phyloP scores from a whole-genome alignment of 768 basidiomycete genomes.

The Mrakia frigida region DNA sequence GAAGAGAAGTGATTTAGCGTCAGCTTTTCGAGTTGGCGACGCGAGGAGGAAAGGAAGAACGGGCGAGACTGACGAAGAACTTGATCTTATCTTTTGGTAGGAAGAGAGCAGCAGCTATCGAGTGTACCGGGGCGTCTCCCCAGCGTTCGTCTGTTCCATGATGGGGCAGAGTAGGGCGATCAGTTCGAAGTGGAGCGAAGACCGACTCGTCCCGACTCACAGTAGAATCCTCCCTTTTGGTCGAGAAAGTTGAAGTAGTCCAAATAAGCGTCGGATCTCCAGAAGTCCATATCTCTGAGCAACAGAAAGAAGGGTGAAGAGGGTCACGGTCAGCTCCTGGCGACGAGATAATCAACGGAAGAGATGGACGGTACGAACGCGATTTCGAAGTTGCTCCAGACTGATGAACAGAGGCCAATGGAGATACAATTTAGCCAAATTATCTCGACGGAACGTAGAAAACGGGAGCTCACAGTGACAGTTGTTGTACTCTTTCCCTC shows the following conservation, averaged over 20 bases:
- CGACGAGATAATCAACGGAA: too few species aligned
- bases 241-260: slow-evolving; percentile 59
- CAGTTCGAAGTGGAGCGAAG: not conserved
- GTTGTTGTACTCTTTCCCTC: slow-evolving; percentile 59
- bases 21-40: not conserved
- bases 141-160: slow-evolving; percentile 64
- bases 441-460: too few species aligned
- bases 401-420: too few species aligned
- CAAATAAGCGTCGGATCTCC: slow-evolving; percentile 73
- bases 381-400: slow-evolving; percentile 95
- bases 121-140: slow-evolving; percentile 87
- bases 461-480: too few species aligned
- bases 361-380: slow-evolving; percentile 45
- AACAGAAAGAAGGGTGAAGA: too few species aligned
- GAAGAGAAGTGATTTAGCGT: not conserved
- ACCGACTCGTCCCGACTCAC: not conserved
- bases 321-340: too few species aligned
- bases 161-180: not conserved
- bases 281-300: slow-evolving; percentile 52
- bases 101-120: slow-evolving; percentile 81
- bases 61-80: slow-evolving; percentile 17
- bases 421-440: too few species aligned
- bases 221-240: slow-evolving; percentile 3
- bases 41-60: not conserved
- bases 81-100: slow-evolving; percentile 59